Evolutionary conservation across 2,329 filamentous ascomycete species (phyloP), one percentile per base, ranked within the genome.

Genomic region (Immersiporthe knoxdaviesiana): DNA sequence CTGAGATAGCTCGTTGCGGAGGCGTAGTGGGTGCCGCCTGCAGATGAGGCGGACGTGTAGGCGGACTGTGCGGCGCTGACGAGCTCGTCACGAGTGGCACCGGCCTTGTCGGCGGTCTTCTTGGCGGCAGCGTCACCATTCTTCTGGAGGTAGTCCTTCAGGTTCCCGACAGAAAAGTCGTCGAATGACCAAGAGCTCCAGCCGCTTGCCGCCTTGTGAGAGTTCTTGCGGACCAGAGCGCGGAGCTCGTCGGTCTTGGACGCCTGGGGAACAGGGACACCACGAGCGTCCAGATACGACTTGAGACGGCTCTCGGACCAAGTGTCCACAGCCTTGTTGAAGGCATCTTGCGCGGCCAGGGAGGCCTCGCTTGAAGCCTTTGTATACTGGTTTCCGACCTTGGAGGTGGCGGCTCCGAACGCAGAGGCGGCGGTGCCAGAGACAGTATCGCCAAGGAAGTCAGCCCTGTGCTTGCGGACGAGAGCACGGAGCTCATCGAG

Each of bases 401-500:
- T 91, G 62, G 90, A 89, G 18, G 91, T 93, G 52, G 92, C 92
- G 70, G 91, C 91, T 68, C 91, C 91, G 71, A 86, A 90, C 6
- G 86, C 85, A 30, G 87, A 88, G 37, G 86, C 82, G 50, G 86
- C 88, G 30, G 86, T 87, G 32, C 81, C 85, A 12, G 84, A 79
- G 16, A 87, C 79, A 64, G 86, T 92, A 75, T 93, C 90, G 70
- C 89, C 90, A 24, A 90, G 83, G 60, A 95, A 83, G 69, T 89
- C 84, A 69, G 91, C 90, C 70, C 92, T 91, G 81, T 97, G 88
- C 85, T 96, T 97, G 78, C 95, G 93, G 72, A 95, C 91, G 72
- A 98, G 87, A 66, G 95, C 94, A 66, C 97, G 85, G 35, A 98
- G 87, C 80, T 99, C 95, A 76, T 97, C 97, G 74, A 88, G 84